Conservation (phyloP, 2,329 filamentous ascomycete species). For the Hypoxylon sp. region DNA sequence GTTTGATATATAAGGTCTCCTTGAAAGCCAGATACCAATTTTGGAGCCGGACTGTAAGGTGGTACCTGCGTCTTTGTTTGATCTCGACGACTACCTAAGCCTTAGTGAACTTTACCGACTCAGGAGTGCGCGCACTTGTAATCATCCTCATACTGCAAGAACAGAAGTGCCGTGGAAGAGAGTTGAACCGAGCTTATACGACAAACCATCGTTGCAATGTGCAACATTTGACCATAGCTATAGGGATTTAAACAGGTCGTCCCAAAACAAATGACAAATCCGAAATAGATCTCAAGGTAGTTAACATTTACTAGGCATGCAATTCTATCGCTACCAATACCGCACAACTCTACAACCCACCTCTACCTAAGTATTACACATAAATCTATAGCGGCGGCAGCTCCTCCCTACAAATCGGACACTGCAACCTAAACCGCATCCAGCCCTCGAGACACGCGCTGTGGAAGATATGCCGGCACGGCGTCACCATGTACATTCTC, state of each 20-base stretch:
- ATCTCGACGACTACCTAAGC: neutral
- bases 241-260: neutral
- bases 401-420: conserved; percentile 93
- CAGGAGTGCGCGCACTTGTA: neutral
- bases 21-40: neutral
- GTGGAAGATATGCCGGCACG: conserved; percentile 96
- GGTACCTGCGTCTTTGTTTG: neutral
- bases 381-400: conserved; percentile 80
- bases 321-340: neutral
- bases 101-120: neutral
- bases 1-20: neutral
- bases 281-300: neutral
- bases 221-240: neutral
- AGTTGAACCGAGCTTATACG: neutral
- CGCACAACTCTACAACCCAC: neutral
- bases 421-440: conserved; percentile 94
- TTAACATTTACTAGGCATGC: neutral
- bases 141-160: neutral
- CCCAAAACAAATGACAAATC: neutral
- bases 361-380: neutral
- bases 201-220: neutral
- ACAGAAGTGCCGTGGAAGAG: neutral
- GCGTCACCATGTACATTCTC: conserved; percentile 95
- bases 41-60: neutral
- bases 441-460: conserved; percentile 92